Base-by-base conservation (phyloP, 2,329 filamentous ascomycete genomes). In the Fusarium robinianum region DNA sequence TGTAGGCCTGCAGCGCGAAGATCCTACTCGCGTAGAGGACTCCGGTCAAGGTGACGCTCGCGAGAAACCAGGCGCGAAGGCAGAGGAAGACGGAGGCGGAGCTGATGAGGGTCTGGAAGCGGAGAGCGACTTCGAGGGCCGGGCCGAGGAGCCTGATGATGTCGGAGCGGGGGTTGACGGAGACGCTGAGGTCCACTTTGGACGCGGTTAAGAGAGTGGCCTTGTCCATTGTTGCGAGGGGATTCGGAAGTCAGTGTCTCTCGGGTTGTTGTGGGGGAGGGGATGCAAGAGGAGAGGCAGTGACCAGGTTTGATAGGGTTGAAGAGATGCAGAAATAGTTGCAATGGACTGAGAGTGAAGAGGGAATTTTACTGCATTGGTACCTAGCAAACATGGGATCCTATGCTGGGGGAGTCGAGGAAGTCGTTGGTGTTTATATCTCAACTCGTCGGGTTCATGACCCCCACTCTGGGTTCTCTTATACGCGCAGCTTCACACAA, bases 121-220 rank as follows among this genome's bases (percentile, higher is more conserved):
- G 66, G 31, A 69, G 40, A 30, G 65, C 64, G 35, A 66, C 49
- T 34, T 63, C 58, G 25, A 74, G 44, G 19, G 63, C 56, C n/a
- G 70, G 67, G 11, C 54, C 54, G 16, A 72, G 57, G 22, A 62
- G 55, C 21, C 61, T 62, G 41, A 66, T 53, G 33, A 70, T 38
- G 25, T 64, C 57, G 12, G 64, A 66, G 45, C 60, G 63, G 46
- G 63, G 63, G 32, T 60, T 53, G 32, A 61, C 48, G 23, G 60
- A 55, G 17, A 60, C 58, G 7, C 51, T 50, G 3, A 67, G 63
- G 53, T 69, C 65, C 60, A 66, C 65, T 31, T 54, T 66, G 33
- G 70, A 67, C 49, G 68, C 62, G 29, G 70, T 65, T 41, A 73
- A 63, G 53, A 73, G 61, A 37, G 60, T 62, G 47, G 67, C 60